Base-by-base conservation (phyloP, 208 protist species). In the Trypanosoma platydactyli region DNA sequence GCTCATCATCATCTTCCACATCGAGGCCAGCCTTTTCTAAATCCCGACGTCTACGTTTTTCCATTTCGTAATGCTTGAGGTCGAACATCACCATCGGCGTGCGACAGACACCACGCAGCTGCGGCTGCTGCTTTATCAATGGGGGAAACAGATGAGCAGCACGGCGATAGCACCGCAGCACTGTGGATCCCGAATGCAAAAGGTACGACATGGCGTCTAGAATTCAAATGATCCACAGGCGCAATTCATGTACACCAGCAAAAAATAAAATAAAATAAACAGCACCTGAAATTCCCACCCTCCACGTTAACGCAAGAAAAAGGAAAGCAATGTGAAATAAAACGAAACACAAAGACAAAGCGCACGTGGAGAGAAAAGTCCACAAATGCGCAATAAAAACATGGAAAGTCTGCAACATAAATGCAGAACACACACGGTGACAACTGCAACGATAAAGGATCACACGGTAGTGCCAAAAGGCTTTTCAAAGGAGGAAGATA, bases 11-110 rank as follows among this genome's bases (percentile, higher is more conserved):
- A 18, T 73, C 68, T n/a, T 81, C 63, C 1, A 61, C 68, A 61
- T 91, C 72, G 46, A 91, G 77, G 6, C 82, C 84, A 0, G 87
- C 86, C 64, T 77, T 83, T 64, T 91, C 84, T 53, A 92, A 53
- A 52, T 95, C 83, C 18, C 86, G 83, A 18, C 53, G 55, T n/a
- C 79, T 73, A 0, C 86, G 82, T 52, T 87, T 89, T 69, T 91
- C 83, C 79, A 91, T 84, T 64, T 88, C 80, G 57, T 91, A 80
- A 52, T 91, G 51, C 45, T 82, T 80, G 1, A 95, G 68, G 49
- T 95, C 79, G 66, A 95, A 95, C 50, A 71, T 77, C 9, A 30
- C n/a, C 18, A 82, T 35, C 1, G 61, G 38, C 0, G 75, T 88
- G n/a, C 29, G 48, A 25, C 58, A 64, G 62, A 64, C n/a, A 2